A percentile compares a stretch with the other conserved stretches of the same genome.
phyloP scores from a whole-genome alignment of 768 basidiomycete species.

The Phaffia australis region DNA sequence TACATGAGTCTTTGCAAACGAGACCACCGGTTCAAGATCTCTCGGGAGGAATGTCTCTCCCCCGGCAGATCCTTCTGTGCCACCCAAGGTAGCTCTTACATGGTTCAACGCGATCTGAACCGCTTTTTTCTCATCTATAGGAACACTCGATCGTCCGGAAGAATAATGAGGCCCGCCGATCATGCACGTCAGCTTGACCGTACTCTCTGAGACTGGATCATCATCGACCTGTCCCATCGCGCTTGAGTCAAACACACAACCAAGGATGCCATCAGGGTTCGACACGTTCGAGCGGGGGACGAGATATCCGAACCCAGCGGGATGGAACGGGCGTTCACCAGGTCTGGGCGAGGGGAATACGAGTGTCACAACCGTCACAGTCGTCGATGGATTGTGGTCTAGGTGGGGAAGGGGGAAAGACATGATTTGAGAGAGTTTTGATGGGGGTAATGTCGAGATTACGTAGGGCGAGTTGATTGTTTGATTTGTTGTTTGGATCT shows the following conservation, averaged over 20 bases:
- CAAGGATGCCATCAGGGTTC: conserved; percentile 45
- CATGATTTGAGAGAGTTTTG: conserved; percentile 46
- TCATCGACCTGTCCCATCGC: conserved; percentile 55
- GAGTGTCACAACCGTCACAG: conserved; percentile 79
- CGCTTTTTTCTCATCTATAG: conserved; percentile 1
- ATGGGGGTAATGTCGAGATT: conserved; percentile 62
- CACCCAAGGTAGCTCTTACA: conserved; percentile 19
- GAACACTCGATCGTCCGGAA: conserved; percentile 29
- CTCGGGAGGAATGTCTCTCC: conserved; percentile 31
- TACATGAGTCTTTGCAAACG: conserved; percentile 40
- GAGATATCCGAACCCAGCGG: conserved; percentile 86
- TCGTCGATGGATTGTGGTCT: conserved; percentile 56
- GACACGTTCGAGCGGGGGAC: conserved; percentile 57
- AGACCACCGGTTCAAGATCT: conserved; percentile 30
- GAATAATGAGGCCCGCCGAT: conserved; percentile 63
- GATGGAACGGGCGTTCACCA: conserved; percentile 47
- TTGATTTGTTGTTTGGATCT: conserved; percentile 14
- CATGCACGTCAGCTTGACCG: conserved; percentile 82
- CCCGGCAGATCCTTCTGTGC: too few species aligned
- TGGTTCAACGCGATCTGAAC: conserved; percentile 20
- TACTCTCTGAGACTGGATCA: conserved; percentile 31
- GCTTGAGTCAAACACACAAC: conserved; percentile 81
- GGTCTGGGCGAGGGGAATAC: conserved; percentile 50
- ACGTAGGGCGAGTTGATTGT: conserved; percentile 43
- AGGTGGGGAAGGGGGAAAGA: conserved; percentile 51